Percentiles rank a stretch among this genome's conserved stretches.
Evolutionary conservation across 768 basidiomycete genomes (phyloP).

Genomic region (Russula brevipes): DNA sequence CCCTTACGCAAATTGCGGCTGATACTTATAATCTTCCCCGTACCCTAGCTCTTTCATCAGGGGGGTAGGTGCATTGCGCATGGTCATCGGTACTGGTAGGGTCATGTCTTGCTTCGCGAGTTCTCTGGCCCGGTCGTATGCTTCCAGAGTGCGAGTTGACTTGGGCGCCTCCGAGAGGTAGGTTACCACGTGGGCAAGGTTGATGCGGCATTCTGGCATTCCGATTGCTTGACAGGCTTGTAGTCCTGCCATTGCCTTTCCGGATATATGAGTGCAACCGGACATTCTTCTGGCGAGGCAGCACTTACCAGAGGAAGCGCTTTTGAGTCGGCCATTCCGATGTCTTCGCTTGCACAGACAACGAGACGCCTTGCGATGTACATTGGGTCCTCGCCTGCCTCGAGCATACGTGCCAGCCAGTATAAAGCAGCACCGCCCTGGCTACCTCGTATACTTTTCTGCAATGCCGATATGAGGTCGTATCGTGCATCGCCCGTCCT

Average conservation of each 20-base stretch:
- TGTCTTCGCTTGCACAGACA: conserved; percentile 81
- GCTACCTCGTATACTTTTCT: conserved; percentile 76
- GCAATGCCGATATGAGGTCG: conserved; percentile 80
- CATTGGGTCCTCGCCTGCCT: conserved; percentile 74
- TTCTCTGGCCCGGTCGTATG: conserved; percentile 61
- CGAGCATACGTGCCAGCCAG: conserved; percentile 83
- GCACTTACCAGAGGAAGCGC: conserved; percentile 64
- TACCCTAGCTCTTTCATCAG: conserved; percentile 55
- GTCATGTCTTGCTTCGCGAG: conserved; percentile 51
- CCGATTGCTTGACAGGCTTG: conserved; percentile 66
- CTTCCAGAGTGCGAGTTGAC: conserved; percentile 72
- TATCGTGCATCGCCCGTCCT: conserved; percentile 71
- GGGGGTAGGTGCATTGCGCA: conserved; percentile 76
- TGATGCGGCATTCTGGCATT: conserved; percentile 81
- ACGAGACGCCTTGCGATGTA: conserved; percentile 71
- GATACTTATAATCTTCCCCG: conserved; percentile 46
- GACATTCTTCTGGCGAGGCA: background rate
- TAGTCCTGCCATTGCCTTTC: conserved; percentile 55
- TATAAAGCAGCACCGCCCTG: conserved; percentile 78
- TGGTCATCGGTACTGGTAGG: conserved; percentile 60
- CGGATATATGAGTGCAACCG: conserved; percentile 1
- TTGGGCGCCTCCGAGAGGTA: conserved; percentile 80
- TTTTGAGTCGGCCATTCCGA: conserved; percentile 72
- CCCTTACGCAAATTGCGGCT: conserved; percentile 42
- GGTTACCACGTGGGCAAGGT: conserved; percentile 70